These are phyloP conservation scores for Nevesoporus exiguus DNA, from an alignment of 768 basidiomycete species.

Conservation along the genomic window DNA sequence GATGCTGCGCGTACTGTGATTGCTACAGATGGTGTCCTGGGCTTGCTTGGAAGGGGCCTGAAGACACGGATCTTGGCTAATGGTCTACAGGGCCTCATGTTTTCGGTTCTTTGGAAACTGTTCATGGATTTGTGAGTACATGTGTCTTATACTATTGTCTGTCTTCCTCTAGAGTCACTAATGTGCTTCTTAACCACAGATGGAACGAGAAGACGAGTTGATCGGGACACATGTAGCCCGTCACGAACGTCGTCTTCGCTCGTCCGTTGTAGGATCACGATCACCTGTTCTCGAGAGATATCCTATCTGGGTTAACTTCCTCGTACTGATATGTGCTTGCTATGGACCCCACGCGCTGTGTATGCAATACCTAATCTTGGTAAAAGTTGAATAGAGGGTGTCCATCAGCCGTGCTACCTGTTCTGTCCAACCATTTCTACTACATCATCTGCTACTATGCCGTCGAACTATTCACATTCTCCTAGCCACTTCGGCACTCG, in stretches of 20 bases:
- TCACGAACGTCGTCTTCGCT: background rate
- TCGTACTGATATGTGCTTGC: background rate
- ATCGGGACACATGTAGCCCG: background rate
- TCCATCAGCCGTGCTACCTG: constrained; percentile 8
- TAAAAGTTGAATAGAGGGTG: background rate
- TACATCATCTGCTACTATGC: too few relatives aligned
- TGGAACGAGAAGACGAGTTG: constrained; percentile 35
- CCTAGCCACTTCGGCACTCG: too few relatives aligned
- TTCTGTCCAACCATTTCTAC: constrained; percentile 11
- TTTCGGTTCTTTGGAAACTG: constrained; percentile 85
- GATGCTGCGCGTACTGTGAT: constrained; percentile 78
- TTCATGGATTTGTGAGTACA: constrained; percentile 81
- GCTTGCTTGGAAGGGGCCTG: constrained; percentile 80
- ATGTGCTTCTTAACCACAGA: constrained; percentile 15
- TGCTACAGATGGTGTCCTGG: constrained; percentile 70
- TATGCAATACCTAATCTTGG: background rate
- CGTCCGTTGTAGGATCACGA: background rate
- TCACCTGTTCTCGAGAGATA: background rate
- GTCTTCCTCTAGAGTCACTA: background rate
- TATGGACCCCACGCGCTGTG: background rate
- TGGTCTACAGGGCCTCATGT: constrained; percentile 88
- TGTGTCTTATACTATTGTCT: background rate
- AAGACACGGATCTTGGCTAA: constrained; percentile 89
- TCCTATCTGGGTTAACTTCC: background rate
- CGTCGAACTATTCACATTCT: too few relatives aligned